phyloP scores from a whole-genome alignment of 2,329 filamentous ascomycete genomes.

The Cercospora zeae-maydis region DNA sequence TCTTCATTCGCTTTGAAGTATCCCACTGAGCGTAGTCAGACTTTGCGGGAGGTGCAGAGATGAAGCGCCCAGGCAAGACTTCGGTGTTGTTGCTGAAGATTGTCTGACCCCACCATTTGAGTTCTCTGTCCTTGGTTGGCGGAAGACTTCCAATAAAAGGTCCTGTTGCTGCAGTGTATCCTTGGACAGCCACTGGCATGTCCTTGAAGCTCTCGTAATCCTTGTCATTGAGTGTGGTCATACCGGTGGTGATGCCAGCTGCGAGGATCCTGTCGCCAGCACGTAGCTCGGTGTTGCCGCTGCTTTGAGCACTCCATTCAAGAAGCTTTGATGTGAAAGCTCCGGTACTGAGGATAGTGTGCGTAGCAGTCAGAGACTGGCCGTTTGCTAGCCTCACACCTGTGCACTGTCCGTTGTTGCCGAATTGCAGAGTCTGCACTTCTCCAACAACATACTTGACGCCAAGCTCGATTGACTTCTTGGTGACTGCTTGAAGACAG shows the following conservation, averaged over 20 bases:
- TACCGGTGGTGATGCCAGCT: constrained; percentile 51
- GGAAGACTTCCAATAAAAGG: constrained; percentile 58
- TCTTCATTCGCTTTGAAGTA: constrained; percentile 53
- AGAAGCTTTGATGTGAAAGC: constrained; percentile 44
- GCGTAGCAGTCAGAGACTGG: constrained; percentile 35
- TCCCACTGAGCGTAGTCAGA: constrained; percentile 63
- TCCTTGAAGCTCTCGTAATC: constrained; percentile 39
- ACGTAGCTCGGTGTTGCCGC: constrained; percentile 48
- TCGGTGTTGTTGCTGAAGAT: constrained; percentile 58
- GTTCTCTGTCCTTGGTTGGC: constrained; percentile 44
- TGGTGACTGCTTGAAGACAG: constrained; percentile 53
- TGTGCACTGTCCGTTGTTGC: constrained; percentile 37
- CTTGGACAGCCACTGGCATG: constrained; percentile 48
- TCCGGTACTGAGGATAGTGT: constrained; percentile 42
- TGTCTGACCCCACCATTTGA: constrained; percentile 61
- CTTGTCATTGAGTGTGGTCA: constrained; percentile 44
- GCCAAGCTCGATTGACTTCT: constrained; percentile 51
- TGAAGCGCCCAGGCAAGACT: constrained; percentile 50
- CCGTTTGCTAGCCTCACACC: constrained; percentile 42
- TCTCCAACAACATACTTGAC: constrained; percentile 58
- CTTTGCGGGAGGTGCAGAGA: constrained; percentile 56
- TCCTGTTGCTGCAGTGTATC: constrained; percentile 37
- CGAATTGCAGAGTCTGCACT: constrained; percentile 48
- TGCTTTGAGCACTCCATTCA: constrained; percentile 50
- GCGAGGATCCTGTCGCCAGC: constrained; percentile 54